phyloP scores from a whole-genome alignment of 2,329 filamentous ascomycete species.

The Atkinsonella hypoxylon region DNA sequence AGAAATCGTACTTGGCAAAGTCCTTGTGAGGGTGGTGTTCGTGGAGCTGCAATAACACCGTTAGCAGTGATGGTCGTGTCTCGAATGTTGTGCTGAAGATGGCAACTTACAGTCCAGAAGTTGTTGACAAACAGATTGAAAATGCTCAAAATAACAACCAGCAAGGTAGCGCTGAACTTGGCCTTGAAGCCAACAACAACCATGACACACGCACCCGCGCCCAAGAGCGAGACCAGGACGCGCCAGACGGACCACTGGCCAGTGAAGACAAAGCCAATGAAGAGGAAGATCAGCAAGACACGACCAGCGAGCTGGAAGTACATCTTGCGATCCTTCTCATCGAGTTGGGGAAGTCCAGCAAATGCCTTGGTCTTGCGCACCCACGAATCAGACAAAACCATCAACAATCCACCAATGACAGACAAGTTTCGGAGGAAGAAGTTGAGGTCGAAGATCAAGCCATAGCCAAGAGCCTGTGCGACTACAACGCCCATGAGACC shows the following conservation, averaged over 20 bases:
- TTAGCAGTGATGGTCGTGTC: not conserved
- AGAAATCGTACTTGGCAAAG: constrained; percentile 99
- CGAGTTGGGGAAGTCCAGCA: constrained; percentile 81
- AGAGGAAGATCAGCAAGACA: constrained; percentile 93
- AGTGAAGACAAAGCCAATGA: constrained; percentile 91
- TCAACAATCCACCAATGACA: constrained; percentile 90
- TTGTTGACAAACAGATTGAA: constrained; percentile 99
- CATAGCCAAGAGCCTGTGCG: constrained; percentile 90
- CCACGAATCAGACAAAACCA: constrained; percentile 98
- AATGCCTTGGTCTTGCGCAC: constrained; percentile 96
- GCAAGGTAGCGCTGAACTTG: constrained; percentile 92
- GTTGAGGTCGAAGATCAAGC: constrained; percentile 97
- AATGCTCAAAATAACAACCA: constrained; percentile 88
- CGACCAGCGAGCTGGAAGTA: constrained; percentile 98
- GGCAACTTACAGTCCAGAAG: constrained; percentile 84
- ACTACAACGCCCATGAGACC: constrained; percentile 87
- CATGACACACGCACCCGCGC: constrained; percentile 90
- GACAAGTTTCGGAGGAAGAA: constrained; percentile 99
- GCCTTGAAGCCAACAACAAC: constrained; percentile 99
- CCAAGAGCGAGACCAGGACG: constrained; percentile 71
- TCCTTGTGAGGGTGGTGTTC: constrained; percentile 98
- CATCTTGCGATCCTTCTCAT: constrained; percentile 99
- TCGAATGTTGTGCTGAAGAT: not conserved
- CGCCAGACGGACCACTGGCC: constrained; percentile 88
- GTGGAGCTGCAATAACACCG: constrained; percentile 53